Evolutionary conservation across 1,139 yeast species (phyloP), one percentile per base, ranked within the genome.

Genomic region (Candida sp.): DNA sequence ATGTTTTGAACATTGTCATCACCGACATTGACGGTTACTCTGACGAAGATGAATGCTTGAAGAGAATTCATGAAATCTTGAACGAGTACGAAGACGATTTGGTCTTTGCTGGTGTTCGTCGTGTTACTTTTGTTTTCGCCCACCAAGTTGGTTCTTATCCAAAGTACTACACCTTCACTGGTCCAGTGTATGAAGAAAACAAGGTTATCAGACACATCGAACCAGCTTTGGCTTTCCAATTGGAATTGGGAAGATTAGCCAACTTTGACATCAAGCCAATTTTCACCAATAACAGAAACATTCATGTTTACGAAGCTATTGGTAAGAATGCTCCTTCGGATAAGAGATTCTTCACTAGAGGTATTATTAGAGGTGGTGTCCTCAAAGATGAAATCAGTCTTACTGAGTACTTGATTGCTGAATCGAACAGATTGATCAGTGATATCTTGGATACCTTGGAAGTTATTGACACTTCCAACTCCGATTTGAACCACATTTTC

Each of bases 191-290:
- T 69, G 62, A 63, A 42, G 96, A 88, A 72, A 96, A 94, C 75
- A 85, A 88, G 74, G 93, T 93, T 35, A 90, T 94, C 69, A 93
- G 99, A 77, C 98, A 94, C 68, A 91, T 94, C 63, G 99, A 94
- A 73, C 99, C 99, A 32, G 98, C 99, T 43, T 80, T 94, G 65
- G 99, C 99, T 51, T 94, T 87, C 88, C 99, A 94, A 77, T 82
- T 94, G 63, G 99, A 94, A 75, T 81, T 94, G 60, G 96, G 92
- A 65, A 86, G 98, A 77, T 81, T 94, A 73, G 90, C 96, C 46
- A 96, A 94, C 77, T 94, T 94, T 75, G 86, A 90, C 73, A 91
- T 94, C 72, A 91, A 88, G 68, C 98, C 98, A 46, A 90, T 94
- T 52, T 90, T 91, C 77, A 91, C 98, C 54, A 98, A 93, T 70